Conservation (phyloP, 495 filamentous ascomycete genomes). For the Lineolata rhizophorae region DNA sequence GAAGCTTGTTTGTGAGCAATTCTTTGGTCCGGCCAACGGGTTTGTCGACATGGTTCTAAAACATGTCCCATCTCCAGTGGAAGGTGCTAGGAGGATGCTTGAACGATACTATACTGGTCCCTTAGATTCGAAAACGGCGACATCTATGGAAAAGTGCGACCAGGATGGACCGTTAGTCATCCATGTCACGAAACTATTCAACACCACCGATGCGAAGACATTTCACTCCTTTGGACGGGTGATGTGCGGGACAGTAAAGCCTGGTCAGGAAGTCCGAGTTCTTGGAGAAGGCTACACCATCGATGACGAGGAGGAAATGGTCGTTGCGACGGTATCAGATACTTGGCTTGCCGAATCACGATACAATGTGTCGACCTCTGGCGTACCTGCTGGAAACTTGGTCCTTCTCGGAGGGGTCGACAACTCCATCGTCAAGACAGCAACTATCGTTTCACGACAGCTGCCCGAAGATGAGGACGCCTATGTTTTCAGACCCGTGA, state of each 20-base stretch:
- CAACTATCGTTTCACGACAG: conserved; percentile 71
- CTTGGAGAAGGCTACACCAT: conserved; percentile 90
- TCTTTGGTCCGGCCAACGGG: conserved; percentile 73
- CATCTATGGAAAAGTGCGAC: conserved; percentile 61
- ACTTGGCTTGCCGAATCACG: conserved; percentile 87
- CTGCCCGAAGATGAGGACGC: conserved; percentile 74
- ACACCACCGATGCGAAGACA: conserved; percentile 59
- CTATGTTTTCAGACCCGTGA: conserved; percentile 80
- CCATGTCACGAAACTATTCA: conserved; percentile 84
- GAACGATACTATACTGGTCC: conserved; percentile 86
- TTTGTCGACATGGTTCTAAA: conserved; percentile 92
- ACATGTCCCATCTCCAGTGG: conserved; percentile 72
- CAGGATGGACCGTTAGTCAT: conserved; percentile 78
- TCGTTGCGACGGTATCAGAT: conserved; percentile 61
- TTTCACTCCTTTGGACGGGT: conserved; percentile 84
- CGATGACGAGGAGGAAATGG: conserved; percentile 98
- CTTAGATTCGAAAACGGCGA: conserved; percentile 64
- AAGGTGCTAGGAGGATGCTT: conserved; percentile 53
- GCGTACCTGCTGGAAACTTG: conserved; percentile 90
- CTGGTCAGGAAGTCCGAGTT: conserved; percentile 68
- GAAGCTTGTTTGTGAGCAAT: conserved; percentile 78
- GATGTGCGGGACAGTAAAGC: conserved; percentile 75
- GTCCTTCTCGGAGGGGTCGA: conserved; percentile 80
- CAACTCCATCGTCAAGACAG: conserved; percentile 95
- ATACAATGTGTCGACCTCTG: conserved; percentile 77